Base-by-base conservation (phyloP, 805 yeast genomes). In the Suhomyces tanzawaensis region DNA sequence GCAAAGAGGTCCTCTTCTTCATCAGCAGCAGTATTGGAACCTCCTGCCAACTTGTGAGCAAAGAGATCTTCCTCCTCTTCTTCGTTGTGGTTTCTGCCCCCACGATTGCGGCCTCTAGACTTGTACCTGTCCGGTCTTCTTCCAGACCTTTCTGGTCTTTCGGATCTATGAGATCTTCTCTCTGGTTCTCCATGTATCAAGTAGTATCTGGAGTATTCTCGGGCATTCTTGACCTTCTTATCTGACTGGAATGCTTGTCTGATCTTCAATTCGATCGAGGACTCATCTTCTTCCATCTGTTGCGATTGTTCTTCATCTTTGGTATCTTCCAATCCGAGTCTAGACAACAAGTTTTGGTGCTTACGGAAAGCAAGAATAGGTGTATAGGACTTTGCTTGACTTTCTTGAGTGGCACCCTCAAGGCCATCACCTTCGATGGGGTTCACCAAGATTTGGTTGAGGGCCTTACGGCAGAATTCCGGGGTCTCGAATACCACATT, bases 101-200 rank as follows among this genome's bases (percentile, higher is more conserved):
- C 16, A n/a, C 12, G 34, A 5, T 22, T 18, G 14, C 34, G 15
- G n/a, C 36, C 19, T 23, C 37, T 35, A 9, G 33, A 9, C 16
- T 28, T 32, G 13, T 28, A 19, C 9, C 34, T 32, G n/a, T 48
- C 49, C 3, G 48, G 32, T 6, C 43, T 42, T n/a, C 34, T 23
- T 12, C 23, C 34, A 26, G 36, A 38, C 15, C 43, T 22, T 12
- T 32, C 44, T n/a, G 45, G 27, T 36, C 50, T 37, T n/a, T 22
- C 39, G 6, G 29, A 19, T 19, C 32, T 18, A 19, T 23, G n/a
- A 34, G 30, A 7, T 25, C 40, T 37, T 52, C 62, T 54, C 41
- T 77, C 77, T 3, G 89, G 91, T 52, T 81, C 89, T 3, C 91
- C 91, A 47, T 83, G 82, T 13, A 79, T 53, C 40, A 81, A 62